Conservation (phyloP, 805 yeast genomes). For the Isabelozyma rhagii region DNA sequence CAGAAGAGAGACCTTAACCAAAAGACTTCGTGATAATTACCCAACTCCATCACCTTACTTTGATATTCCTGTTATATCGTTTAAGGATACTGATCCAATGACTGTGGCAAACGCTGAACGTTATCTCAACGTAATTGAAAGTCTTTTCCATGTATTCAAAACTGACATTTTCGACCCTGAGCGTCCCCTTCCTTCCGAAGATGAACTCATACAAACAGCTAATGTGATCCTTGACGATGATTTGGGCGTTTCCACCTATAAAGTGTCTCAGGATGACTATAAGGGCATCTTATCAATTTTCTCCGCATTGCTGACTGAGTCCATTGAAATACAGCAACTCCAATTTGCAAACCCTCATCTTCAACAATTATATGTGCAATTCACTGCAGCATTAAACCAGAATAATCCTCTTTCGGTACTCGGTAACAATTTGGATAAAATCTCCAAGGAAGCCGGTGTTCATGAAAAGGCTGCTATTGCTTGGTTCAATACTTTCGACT, state of each 20-base stretch:
- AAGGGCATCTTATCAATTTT: neutral
- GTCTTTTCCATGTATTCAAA: neutral
- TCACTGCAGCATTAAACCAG: constrained; percentile 2
- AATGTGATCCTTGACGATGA: neutral
- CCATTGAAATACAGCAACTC: constrained; percentile 4
- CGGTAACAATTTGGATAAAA: constrained; percentile 1
- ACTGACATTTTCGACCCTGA: neutral
- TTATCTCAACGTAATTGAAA: neutral
- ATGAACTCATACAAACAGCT: neutral
- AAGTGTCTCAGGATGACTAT: neutral
- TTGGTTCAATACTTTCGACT: constrained; percentile 31
- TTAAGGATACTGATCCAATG: neutral
- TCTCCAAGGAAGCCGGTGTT: constrained; percentile 11
- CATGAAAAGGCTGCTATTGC: constrained; percentile 11
- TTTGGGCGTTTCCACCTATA: neutral
- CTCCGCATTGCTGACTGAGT: neutral
- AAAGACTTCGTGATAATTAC: neutral
- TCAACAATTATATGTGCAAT: constrained; percentile 14
- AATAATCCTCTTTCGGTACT: neutral
- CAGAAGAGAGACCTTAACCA: neutral
- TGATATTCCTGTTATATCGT: neutral
- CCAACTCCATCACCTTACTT: neutral
- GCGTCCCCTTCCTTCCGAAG: neutral
- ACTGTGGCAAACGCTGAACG: neutral
- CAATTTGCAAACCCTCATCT: constrained; percentile 22